Evolutionary conservation across 2,329 filamentous ascomycete species (phyloP).

Genomic region (Microsporum canis): DNA sequence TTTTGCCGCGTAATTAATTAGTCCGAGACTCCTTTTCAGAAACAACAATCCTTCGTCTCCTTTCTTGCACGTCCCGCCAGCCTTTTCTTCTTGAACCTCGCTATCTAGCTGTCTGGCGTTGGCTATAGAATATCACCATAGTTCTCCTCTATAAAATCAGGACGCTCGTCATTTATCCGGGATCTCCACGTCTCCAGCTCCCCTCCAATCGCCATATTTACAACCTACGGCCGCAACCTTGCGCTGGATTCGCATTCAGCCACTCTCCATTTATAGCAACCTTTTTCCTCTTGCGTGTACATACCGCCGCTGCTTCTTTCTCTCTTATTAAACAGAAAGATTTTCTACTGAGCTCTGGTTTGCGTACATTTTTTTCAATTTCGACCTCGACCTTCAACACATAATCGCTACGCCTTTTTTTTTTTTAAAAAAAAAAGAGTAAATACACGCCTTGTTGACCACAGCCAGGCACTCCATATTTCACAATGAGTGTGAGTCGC

Average conservation of each 20-base stretch:
- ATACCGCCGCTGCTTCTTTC: background rate
- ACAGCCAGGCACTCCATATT: background rate
- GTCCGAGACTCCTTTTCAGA: background rate
- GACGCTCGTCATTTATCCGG: background rate
- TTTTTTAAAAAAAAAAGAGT: background rate
- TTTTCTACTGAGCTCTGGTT: background rate
- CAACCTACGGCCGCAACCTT: background rate
- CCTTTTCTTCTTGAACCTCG: background rate
- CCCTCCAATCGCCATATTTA: background rate
- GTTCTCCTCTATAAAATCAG: background rate
- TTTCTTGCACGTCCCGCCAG: background rate
- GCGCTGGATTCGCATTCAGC: background rate
- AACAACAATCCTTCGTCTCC: background rate
- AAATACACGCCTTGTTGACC: background rate
- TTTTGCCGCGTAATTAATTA: constrained; percentile 1
- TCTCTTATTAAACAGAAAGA: background rate
- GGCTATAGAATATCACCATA: background rate
- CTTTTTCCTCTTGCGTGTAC: background rate
- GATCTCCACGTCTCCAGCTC: background rate
- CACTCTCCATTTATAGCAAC: constrained; percentile 1
- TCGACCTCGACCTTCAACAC: background rate
- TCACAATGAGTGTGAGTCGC: constrained; percentile 13
- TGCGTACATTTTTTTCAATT: background rate
- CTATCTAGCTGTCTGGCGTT: background rate
- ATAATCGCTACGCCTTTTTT: background rate